Base-by-base conservation (phyloP, 2,329 filamentous ascomycete species). In the Fusarium palustre region DNA sequence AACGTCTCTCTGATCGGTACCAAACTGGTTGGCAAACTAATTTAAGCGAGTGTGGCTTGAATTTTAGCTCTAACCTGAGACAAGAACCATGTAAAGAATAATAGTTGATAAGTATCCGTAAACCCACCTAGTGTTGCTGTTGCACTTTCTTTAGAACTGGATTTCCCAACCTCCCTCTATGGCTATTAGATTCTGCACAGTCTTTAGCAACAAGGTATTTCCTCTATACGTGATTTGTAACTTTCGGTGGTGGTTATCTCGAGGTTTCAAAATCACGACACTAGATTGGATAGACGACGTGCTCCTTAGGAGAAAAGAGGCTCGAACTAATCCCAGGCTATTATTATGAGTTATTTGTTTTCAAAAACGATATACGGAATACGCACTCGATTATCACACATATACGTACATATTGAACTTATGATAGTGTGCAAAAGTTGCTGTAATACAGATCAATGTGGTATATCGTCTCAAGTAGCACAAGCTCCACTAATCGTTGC, bases 41-140 rank as follows among this genome's bases (percentile, higher is more conserved):
- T 45, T 45, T 24, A 38, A 52, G 55, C 48, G 62, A 55, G 36
- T 42, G 48, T 45, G 62, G 54, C 62, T 56, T 63, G 68, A 18
- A 34, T 30, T 47, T 62, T 56, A 61, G 58, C 66, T 56, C 55
- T 34, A 62, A 55, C 55, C 63, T 71, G 64, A 65, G 67, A 72
- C 69, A 69, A 59, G 25, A 30, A 20, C 20, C 28, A 45, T 18
- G 20, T 52, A 28, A 24, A 15, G 31, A n/a, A n/a, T 57, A 42
- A 28, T 47, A 33, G 45, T 41, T 36, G 11, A 31, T 30, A 39
- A 12, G 10, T 43, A 42, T 42, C 41, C 41, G 13, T 18, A 55
- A 33, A 57, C 33, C 34, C 22, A 24, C 38, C 33, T 13, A 12
- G 47, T n/a, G 24, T n/a, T n/a, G n/a, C 16, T 18, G 18, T 46